Conservation (phyloP, 2,329 filamentous ascomycete species). For the Boeremia exigua region DNA sequence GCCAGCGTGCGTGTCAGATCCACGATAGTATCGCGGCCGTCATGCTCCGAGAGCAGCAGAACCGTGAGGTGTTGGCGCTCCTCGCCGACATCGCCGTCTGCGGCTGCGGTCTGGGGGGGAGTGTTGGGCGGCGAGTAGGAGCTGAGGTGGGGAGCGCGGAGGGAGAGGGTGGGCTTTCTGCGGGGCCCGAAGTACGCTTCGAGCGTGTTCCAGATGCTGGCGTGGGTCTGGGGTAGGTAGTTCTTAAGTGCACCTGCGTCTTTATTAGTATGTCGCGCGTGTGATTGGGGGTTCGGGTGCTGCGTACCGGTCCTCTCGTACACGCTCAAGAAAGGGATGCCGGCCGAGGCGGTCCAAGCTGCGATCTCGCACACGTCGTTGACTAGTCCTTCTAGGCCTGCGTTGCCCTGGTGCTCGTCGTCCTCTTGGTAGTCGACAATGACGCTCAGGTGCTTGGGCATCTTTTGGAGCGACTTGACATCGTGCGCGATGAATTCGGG, state of each 20-base stretch:
- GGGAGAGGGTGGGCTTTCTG: constrained; percentile 70
- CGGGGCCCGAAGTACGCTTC: constrained; percentile 82
- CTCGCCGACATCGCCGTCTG: constrained; percentile 46
- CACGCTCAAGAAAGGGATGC: constrained; percentile 84
- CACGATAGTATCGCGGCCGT: constrained; percentile 91
- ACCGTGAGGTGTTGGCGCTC: constrained; percentile 61
- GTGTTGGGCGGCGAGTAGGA: constrained; percentile 60
- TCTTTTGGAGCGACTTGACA: constrained; percentile 72
- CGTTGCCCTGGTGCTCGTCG: constrained; percentile 67
- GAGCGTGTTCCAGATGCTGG: constrained; percentile 78
- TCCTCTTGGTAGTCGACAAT: constrained; percentile 75
- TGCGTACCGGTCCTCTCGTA: constrained; percentile 86
- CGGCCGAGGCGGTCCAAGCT: constrained; percentile 90
- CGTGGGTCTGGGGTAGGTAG: constrained; percentile 84
- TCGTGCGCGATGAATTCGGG: constrained; percentile 91
- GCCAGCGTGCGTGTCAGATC: constrained; percentile 93
- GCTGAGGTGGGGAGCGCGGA: constrained; percentile 74
- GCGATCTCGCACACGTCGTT: constrained; percentile 91
- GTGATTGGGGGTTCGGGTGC: too few species aligned
- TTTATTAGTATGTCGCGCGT: constrained; percentile 2
- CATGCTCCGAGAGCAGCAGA: constrained; percentile 83
- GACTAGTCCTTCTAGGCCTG: constrained; percentile 81
- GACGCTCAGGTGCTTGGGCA: constrained; percentile 87
- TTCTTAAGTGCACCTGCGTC: constrained; percentile 80
- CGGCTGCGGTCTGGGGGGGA: constrained; percentile 43